These are phyloP conservation scores for Ascocoryne sarcoides DNA, from an alignment of 2,329 filamentous ascomycete genomes.

Conservation along the genomic window DNA sequence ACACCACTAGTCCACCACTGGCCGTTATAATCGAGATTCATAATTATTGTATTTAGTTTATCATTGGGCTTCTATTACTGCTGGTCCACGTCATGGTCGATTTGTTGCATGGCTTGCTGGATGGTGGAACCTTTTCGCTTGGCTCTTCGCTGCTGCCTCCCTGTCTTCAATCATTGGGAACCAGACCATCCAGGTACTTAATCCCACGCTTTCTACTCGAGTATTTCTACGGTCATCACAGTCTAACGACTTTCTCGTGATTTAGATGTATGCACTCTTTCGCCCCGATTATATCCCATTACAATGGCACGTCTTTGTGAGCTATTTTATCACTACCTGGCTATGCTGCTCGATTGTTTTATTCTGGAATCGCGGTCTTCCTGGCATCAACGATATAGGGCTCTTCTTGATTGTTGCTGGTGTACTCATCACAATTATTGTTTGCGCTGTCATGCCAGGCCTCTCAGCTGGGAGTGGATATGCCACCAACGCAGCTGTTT, in stretches of 20 bases:
- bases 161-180: slow-evolving; percentile 9
- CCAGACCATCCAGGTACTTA: neutral
- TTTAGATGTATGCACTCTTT: slow-evolving; percentile 40
- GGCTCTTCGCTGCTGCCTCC: slow-evolving; percentile 20
- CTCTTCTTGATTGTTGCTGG: slow-evolving; percentile 42
- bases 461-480: slow-evolving; percentile 26
- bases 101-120: slow-evolving; percentile 41
- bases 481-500: slow-evolving; percentile 33
- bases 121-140: slow-evolving; percentile 43
- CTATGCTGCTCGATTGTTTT: slow-evolving; percentile 35
- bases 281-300: slow-evolving; percentile 34
- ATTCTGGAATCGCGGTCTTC: slow-evolving; percentile 44
- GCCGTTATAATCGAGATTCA: too few relatives aligned
- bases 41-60: slow-evolving; percentile 36
- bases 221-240: too few relatives aligned
- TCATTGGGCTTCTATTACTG: slow-evolving; percentile 41
- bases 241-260: slow-evolving; percentile 36
- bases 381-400: slow-evolving; percentile 41
- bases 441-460: slow-evolving; percentile 44
- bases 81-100: slow-evolving; percentile 36
- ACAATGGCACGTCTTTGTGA: slow-evolving; percentile 41
- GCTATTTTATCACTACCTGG: slow-evolving; percentile 38
- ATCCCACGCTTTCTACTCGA: too few relatives aligned
- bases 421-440: slow-evolving; percentile 44
- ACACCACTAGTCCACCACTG: too few relatives aligned